These are phyloP conservation scores for Akanthomyces uredinophilus DNA, from an alignment of 2,329 filamentous ascomycete genomes.

Conservation along the genomic window DNA sequence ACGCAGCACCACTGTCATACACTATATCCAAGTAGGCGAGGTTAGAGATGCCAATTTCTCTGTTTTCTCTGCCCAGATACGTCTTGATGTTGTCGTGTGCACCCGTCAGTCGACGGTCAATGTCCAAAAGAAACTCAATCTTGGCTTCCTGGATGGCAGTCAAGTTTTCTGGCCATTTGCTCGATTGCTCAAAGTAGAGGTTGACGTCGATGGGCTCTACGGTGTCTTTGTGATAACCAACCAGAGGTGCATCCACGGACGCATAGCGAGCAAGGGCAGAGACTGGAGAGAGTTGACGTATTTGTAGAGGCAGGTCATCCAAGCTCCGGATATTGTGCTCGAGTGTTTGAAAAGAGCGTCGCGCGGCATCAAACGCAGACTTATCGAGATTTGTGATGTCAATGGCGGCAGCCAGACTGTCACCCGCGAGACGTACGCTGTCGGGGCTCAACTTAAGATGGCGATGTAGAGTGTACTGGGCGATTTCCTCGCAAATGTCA, in stretches of 20 bases:
- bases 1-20: constrained; percentile 65
- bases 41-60: constrained; percentile 63
- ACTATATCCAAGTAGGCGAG: constrained; percentile 76
- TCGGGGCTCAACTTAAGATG: constrained; percentile 60
- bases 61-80: constrained; percentile 77
- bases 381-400: constrained; percentile 43
- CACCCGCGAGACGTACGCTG: constrained; percentile 47
- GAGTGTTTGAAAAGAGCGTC: constrained; percentile 65
- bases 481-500: constrained; percentile 74
- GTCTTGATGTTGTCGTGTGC: constrained; percentile 56
- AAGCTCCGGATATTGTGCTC: constrained; percentile 73
- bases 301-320: constrained; percentile 79
- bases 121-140: constrained; percentile 77
- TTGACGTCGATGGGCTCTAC: constrained; percentile 66
- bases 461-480: constrained; percentile 62
- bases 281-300: constrained; percentile 72
- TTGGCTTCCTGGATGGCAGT: constrained; percentile 91
- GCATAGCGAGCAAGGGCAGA: constrained; percentile 70
- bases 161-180: constrained; percentile 88
- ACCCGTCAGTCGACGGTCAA: constrained; percentile 64
- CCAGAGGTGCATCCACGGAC: constrained; percentile 43
- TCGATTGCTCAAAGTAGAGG: constrained; percentile 88
- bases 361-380: constrained; percentile 61
- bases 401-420: constrained; percentile 46
- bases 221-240: constrained; percentile 39